Percentiles rank a stretch among this genome's conserved stretches.
Conservation (phyloP, 2,329 filamentous ascomycete species). For the Botryotinia narcissicola region DNA sequence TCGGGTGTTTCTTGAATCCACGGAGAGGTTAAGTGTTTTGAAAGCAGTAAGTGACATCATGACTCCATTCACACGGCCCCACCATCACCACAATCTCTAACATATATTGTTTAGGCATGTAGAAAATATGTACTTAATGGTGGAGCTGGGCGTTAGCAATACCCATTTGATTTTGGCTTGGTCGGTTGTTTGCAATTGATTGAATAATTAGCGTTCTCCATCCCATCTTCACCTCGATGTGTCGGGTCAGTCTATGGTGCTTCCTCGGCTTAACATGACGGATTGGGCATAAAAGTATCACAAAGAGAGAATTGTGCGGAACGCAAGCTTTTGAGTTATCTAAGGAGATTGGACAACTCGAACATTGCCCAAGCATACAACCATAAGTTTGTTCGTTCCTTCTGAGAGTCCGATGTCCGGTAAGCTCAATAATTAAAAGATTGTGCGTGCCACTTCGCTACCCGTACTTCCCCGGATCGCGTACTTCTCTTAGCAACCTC, state of each 20-base stretch:
- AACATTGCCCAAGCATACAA: neutral
- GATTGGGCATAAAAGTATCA: neutral
- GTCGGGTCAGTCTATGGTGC: neutral
- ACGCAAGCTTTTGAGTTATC: neutral
- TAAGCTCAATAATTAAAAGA: neutral
- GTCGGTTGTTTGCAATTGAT: neutral
- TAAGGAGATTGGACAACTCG: neutral
- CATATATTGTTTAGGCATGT: conserved; percentile 32
- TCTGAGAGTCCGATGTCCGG: neutral
- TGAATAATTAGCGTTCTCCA: conserved; percentile 1
- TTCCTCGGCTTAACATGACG: conserved; percentile 9
- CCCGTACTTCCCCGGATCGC: neutral
- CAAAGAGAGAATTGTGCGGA: neutral
- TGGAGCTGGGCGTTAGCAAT: conserved; percentile 26
- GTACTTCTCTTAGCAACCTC: neutral
- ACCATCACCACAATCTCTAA: conserved; percentile 11
- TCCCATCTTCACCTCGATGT: conserved; percentile 5
- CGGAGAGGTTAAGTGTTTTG: conserved; percentile 68
- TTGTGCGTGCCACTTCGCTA: conserved; percentile 9
- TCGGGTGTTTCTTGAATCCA: conserved; percentile 79
- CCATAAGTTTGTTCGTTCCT: neutral
- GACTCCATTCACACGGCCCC: conserved; percentile 7
- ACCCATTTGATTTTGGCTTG: conserved; percentile 14
- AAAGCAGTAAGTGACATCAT: conserved; percentile 52
- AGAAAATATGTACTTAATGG: conserved; percentile 36